Evolutionary conservation across 257 asterid genomes (phyloP), one percentile per base, ranked within the genome.

Genomic region (Salvia miltiorrhiza): DNA sequence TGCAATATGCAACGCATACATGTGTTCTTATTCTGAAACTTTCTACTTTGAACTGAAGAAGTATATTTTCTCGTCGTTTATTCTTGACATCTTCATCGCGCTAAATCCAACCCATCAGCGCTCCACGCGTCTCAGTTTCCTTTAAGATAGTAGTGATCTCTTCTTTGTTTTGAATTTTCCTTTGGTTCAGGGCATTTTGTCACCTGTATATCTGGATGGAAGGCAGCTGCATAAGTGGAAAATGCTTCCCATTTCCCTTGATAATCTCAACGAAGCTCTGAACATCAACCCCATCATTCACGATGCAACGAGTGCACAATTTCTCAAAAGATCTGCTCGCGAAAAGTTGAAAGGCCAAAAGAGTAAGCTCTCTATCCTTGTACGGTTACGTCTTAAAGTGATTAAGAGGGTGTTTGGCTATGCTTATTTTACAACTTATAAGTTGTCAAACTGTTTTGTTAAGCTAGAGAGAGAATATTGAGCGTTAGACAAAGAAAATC

Each of bases 131-230:
- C n/a, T n/a, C n/a, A n/a, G n/a, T n/a, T n/a, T n/a, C n/a, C n/a
- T n/a, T n/a, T n/a, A n/a, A n/a, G n/a, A n/a, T 69, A 14, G 28
- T 30, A 14, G 24, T 7, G 68, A 4, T 5, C 11, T 50, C 13
- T 44, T 19, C 11, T 7, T 47, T 47, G 0, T 50, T 21, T 48
- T 2, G 52, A 45, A 5, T 9, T 9, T 20, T 19, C 12, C 61
- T 76, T 74, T 69, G 81, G 21, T 83, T 79, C 76, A 93, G 99
- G 99, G 99, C 65, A 80, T 93, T 74, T 76, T 93, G 53, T 93
- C 99, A 66, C 61, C 91, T 60, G 95, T 93, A 66, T 85, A 87
- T 75, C 49, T 93, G 60, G 91, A 84, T 65, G 82, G 79, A 30
- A 78, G 70, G 74, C 87, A 89, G 32, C 77, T 90, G 79, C 58